phyloP scores from a whole-genome alignment of 169 alveolate species.

The Cryptosporidium sp. region DNA sequence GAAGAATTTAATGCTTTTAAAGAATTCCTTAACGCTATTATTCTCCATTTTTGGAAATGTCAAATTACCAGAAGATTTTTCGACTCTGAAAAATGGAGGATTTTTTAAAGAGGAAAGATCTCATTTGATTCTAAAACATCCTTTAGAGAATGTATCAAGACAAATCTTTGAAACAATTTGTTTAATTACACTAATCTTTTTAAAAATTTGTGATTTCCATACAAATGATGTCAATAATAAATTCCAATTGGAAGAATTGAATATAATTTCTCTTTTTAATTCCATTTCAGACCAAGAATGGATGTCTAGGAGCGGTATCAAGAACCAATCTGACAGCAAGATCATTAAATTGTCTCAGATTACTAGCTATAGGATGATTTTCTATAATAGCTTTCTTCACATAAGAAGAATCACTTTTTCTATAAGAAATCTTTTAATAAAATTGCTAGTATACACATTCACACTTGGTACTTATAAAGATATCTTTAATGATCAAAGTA shows the following conservation, averaged over 20 bases:
- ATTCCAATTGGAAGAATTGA: not conserved
- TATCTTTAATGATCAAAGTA: conserved; percentile 6
- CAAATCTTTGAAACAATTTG: conserved; percentile 16
- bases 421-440: conserved; percentile 22
- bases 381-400: not conserved
- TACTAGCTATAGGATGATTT: not conserved
- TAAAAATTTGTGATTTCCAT: not conserved
- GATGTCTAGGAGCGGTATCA: conserved; percentile 15
- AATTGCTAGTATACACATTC: not conserved
- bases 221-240: not conserved
- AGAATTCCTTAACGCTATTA: conserved; percentile 13
- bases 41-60: conserved; percentile 12
- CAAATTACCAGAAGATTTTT: conserved; percentile 16
- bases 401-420: conserved; percentile 8
- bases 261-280: conserved; percentile 11
- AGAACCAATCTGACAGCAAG: not conserved
- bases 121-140: conserved; percentile 11
- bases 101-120: conserved; percentile 5
- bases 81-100: conserved; percentile 31
- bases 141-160: conserved; percentile 2
- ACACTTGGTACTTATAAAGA: conserved; percentile 37
- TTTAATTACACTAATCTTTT: not conserved
- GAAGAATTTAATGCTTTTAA: not conserved
- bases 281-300: conserved; percentile 54
- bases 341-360: not conserved